phyloP scores from a whole-genome alignment of 257 asterid genomes.

The Salvia hispanica region DNA sequence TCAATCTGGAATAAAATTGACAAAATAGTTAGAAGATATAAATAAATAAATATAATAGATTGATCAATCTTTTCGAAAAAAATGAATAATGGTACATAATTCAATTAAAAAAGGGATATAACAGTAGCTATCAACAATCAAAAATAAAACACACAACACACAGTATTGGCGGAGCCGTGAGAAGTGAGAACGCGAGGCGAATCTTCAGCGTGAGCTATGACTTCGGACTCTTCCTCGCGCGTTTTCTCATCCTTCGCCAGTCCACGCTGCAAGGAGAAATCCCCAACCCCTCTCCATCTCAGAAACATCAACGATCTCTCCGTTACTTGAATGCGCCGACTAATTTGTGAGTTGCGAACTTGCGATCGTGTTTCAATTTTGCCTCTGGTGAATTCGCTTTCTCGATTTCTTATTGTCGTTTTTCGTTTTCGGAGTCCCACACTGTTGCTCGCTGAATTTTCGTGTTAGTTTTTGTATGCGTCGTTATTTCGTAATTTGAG shows the following conservation, averaged over 20 bases:
- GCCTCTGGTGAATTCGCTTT: conserved; percentile 8
- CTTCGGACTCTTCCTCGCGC: conserved; percentile 19
- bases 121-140: conserved; percentile 23
- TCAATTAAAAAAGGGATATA: background rate
- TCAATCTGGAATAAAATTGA: too few relatives aligned
- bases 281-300: conserved; percentile 4
- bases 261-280: background rate
- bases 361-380: background rate
- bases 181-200: conserved; percentile 37
- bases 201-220: conserved; percentile 28
- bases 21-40: too few relatives aligned
- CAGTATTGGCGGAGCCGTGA: conserved; percentile 17
- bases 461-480: background rate
- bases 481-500: conserved; percentile 17
- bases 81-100: too few relatives aligned
- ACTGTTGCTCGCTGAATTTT: conserved; percentile 17
- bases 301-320: conserved; percentile 15
- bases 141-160: too few relatives aligned
- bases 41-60: too few relatives aligned
- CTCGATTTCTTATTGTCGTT: background rate
- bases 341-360: conserved; percentile 29
- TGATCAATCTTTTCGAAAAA: too few relatives aligned
- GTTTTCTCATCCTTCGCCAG: conserved; percentile 20
- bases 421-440: background rate
- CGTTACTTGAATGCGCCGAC: conserved; percentile 21